A percentile compares a stretch with the other conserved stretches of the same genome.
Conservation (phyloP, 2,329 filamentous ascomycete species). For the Fusarium sp. region DNA sequence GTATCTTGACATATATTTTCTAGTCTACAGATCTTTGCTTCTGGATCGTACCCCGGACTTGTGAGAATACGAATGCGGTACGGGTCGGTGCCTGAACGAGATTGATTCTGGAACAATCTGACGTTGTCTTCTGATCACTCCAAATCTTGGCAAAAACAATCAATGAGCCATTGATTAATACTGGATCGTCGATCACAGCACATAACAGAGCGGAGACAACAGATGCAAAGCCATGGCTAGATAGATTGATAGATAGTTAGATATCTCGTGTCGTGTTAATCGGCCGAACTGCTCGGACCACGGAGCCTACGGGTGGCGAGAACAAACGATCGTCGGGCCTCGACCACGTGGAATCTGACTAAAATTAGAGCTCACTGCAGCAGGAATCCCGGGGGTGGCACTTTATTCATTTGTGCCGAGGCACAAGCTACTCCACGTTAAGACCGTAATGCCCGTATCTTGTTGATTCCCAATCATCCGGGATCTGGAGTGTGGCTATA, state of each 20-base stretch:
- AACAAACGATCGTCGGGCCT: slow-evolving; percentile 37
- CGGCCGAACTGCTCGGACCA: slow-evolving; percentile 38
- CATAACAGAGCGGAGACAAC: background rate
- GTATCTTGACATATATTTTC: background rate
- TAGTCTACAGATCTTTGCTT: too few species aligned
- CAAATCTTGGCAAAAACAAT: background rate
- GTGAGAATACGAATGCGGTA: slow-evolving; percentile 19
- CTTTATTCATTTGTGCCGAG: slow-evolving; percentile 1
- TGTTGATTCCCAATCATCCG: background rate
- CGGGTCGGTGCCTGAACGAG: background rate
- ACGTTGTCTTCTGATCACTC: slow-evolving; percentile 3
- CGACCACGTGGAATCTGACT: slow-evolving; percentile 39
- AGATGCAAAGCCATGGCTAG: background rate
- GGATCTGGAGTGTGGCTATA: slow-evolving; percentile 1
- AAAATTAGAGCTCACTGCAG: slow-evolving; percentile 38
- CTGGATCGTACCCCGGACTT: background rate
- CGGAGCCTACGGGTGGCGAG: slow-evolving; percentile 43
- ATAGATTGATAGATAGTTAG: slow-evolving; percentile 5
- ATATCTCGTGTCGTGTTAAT: slow-evolving; percentile 12
- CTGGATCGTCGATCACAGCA: background rate
- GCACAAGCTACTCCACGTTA: background rate
- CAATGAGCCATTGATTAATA: background rate
- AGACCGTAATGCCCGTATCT: background rate
- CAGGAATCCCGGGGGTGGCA: slow-evolving; percentile 20
- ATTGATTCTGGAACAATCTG: slow-evolving; percentile 20